Conservation (phyloP, 2,329 filamentous ascomycete genomes). For the Talaromyces verruculosus region DNA sequence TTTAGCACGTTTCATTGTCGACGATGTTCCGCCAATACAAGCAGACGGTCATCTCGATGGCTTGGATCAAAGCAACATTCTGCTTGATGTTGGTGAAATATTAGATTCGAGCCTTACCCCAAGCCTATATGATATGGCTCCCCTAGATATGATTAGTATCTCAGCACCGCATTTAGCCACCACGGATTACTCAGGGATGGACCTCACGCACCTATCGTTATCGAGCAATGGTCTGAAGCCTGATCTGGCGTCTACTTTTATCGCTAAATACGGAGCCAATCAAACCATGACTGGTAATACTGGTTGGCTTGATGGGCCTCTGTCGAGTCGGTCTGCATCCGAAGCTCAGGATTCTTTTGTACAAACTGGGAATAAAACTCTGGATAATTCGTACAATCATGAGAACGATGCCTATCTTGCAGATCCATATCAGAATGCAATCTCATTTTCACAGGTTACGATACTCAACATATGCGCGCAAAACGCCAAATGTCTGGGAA, state of each 20-base stretch:
- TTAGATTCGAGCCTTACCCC: neutral
- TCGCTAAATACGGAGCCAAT: neutral
- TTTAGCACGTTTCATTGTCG: neutral
- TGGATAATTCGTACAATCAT: neutral
- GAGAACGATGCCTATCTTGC: neutral
- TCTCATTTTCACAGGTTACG: constrained; percentile 4
- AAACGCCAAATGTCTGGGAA: constrained; percentile 15
- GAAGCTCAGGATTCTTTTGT: neutral
- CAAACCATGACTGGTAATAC: neutral
- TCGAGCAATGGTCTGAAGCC: neutral
- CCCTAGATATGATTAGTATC: neutral
- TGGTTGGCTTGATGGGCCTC: neutral
- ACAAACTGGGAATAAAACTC: neutral
- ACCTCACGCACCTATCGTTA: neutral
- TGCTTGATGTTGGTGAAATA: neutral
- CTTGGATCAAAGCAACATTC: neutral
- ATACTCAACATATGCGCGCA: constrained; percentile 12
- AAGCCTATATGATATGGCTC: too few species aligned
- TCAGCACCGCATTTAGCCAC: neutral
- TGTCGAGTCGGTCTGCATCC: neutral
- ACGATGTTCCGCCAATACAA: neutral
- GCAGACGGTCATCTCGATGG: neutral
- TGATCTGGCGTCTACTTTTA: neutral
- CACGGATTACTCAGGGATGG: neutral
- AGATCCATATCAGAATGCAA: constrained; percentile 13